These are phyloP conservation scores for Saccharum hybrid DNA, from an alignment of 202 grass and related monocot genomes.

Conservation along the genomic window DNA sequence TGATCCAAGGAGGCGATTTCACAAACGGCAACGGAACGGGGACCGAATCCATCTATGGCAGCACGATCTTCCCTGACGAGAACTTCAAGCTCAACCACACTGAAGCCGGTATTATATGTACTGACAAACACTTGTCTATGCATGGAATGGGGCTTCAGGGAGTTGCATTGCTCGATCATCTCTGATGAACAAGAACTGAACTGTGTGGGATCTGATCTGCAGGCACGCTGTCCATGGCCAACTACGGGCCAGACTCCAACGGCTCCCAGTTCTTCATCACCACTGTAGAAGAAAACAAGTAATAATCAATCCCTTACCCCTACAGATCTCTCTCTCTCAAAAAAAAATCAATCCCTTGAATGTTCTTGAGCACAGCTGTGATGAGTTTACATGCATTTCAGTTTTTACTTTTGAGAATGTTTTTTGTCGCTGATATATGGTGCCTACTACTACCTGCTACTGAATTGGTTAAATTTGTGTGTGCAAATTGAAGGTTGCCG, in stretches of 20 bases:
- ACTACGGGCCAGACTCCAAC: constrained; percentile 57
- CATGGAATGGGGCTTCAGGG: too few species aligned
- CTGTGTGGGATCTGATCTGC: neutral
- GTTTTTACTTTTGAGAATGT: neutral
- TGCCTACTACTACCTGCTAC: neutral
- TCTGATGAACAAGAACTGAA: neutral
- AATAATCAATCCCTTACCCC: neutral
- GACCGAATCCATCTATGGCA: constrained; percentile 55
- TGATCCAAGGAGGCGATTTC: constrained; percentile 79
- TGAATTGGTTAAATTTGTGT: neutral
- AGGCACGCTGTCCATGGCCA: constrained; percentile 72
- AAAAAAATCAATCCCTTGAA: neutral
- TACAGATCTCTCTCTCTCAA: too few species aligned
- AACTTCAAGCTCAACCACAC: constrained; percentile 74
- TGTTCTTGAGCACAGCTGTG: neutral
- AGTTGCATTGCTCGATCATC: too few species aligned
- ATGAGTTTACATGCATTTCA: neutral
- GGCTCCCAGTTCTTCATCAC: constrained; percentile 78
- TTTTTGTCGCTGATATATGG: neutral
- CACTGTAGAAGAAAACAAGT: neutral
- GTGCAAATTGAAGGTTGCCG: neutral
- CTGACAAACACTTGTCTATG: too few species aligned
- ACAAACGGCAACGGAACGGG: constrained; percentile 60
- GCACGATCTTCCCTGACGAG: constrained; percentile 63
- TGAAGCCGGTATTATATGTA: too few species aligned